phyloP scores from a whole-genome alignment of 2,329 filamentous ascomycete genomes.

The Botrytis medusae region DNA sequence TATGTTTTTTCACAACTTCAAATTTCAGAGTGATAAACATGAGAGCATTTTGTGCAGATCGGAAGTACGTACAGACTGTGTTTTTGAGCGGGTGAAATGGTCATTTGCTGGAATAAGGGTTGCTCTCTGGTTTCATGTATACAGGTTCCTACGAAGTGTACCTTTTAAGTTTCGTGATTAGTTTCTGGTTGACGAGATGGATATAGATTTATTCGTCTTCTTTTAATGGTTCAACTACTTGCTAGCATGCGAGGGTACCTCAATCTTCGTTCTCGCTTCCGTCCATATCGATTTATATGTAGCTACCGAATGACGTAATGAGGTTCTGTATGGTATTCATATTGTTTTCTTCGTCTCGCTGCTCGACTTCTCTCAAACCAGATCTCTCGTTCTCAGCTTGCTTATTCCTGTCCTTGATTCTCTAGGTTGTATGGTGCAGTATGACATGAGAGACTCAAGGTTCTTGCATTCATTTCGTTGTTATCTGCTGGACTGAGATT shows the following conservation, averaged over 20 bases:
- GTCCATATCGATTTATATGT: neutral
- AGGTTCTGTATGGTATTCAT: neutral
- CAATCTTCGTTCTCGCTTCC: neutral
- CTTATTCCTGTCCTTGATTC: neutral
- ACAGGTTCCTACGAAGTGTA: neutral
- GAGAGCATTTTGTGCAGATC: neutral
- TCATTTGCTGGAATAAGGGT: neutral
- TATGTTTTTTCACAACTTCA: neutral
- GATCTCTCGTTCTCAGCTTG: neutral
- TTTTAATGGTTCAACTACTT: neutral
- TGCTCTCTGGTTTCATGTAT: neutral
- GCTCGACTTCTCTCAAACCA: neutral
- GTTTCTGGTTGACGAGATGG: neutral
- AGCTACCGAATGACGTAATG: neutral
- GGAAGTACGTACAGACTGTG: neutral
- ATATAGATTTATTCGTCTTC: neutral
- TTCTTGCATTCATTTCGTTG: neutral
- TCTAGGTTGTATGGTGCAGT: neutral
- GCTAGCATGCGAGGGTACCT: neutral
- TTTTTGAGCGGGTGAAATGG: neutral
- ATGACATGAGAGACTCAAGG: neutral
- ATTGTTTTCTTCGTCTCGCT: neutral
- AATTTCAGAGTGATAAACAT: neutral
- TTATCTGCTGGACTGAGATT: neutral
- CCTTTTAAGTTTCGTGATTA: neutral